A percentile compares a stretch with the other conserved stretches of the same genome.
Conservation (phyloP, 768 basidiomycete species). For the Boletus reticuloceps region DNA sequence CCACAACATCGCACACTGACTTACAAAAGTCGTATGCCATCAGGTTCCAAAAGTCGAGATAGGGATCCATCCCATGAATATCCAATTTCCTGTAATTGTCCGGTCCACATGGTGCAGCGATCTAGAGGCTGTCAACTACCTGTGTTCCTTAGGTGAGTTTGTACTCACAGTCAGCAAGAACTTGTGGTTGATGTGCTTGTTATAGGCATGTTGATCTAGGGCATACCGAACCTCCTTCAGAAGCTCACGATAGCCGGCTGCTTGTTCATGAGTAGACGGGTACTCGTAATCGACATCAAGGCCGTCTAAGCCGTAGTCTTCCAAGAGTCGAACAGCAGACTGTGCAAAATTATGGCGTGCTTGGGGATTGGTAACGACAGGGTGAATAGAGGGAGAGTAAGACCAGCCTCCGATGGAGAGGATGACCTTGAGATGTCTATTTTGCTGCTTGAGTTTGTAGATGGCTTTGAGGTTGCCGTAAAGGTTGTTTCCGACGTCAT, state of each 20-base stretch:
- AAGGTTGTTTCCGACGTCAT: constrained; percentile 84
- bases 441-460: constrained; percentile 83
- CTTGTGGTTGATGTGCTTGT: constrained; percentile 56
- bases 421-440: constrained; percentile 76
- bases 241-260: constrained; percentile 79
- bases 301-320: constrained; percentile 92
- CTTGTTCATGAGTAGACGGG: constrained; percentile 74
- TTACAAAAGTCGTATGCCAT: constrained; percentile 90
- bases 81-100: constrained; percentile 80
- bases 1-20: constrained; percentile 20
- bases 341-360: constrained; percentile 77
- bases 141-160: not conserved
- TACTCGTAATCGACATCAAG: constrained; percentile 94
- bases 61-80: constrained; percentile 80
- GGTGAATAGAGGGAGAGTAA: constrained; percentile 84
- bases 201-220: constrained; percentile 70
- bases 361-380: constrained; percentile 63
- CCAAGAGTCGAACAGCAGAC: constrained; percentile 73
- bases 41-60: constrained; percentile 95
- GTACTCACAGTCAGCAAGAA: constrained; percentile 72
- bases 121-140: constrained; percentile 40
- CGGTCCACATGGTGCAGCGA: constrained; percentile 91
- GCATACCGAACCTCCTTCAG: constrained; percentile 71
- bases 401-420: constrained; percentile 97
- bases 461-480: constrained; percentile 96